Conservation (phyloP, 495 filamentous ascomycete species). For the Xylaria acuta region DNA sequence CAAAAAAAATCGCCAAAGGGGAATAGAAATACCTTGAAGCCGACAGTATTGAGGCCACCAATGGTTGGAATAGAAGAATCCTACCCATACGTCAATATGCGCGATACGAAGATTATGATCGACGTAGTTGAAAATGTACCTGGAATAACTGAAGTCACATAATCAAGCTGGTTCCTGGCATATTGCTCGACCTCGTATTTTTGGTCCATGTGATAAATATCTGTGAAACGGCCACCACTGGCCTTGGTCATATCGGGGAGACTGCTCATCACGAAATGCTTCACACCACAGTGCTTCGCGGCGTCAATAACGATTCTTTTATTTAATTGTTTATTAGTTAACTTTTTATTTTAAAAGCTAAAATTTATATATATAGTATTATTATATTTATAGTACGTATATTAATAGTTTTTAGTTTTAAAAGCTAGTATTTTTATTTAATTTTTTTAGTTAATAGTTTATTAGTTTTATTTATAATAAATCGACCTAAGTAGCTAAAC, state of each 20-base stretch:
- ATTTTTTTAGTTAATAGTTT: no score
- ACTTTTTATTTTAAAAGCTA: no score
- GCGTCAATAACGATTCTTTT: conserved; percentile 9
- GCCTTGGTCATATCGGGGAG: conserved; percentile 16
- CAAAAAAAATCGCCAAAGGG: not conserved
- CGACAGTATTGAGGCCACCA: conserved; percentile 1
- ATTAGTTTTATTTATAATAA: no score
- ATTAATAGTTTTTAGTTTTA: no score
- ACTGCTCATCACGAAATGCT: conserved; percentile 15
- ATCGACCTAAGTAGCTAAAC: no score
- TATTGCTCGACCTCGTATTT: conserved; percentile 19
- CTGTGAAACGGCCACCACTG: conserved; percentile 11
- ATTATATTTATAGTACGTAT: no score
- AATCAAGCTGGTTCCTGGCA: conserved; percentile 6
- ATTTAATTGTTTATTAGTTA: no score
- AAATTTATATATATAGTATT: no score
- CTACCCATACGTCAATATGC: conserved; percentile 8
- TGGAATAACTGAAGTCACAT: conserved; percentile 12
- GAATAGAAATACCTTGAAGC: conserved; percentile 14
- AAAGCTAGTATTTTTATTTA: no score
- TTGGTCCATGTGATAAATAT: conserved; percentile 13
- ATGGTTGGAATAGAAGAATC: conserved; percentile 14
- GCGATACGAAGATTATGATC: not conserved
- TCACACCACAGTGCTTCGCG: conserved; percentile 14
- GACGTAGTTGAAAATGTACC: conserved; percentile 5